Base-by-base conservation (phyloP, 179 eudicot genomes). In the Spinacia oleracea region DNA sequence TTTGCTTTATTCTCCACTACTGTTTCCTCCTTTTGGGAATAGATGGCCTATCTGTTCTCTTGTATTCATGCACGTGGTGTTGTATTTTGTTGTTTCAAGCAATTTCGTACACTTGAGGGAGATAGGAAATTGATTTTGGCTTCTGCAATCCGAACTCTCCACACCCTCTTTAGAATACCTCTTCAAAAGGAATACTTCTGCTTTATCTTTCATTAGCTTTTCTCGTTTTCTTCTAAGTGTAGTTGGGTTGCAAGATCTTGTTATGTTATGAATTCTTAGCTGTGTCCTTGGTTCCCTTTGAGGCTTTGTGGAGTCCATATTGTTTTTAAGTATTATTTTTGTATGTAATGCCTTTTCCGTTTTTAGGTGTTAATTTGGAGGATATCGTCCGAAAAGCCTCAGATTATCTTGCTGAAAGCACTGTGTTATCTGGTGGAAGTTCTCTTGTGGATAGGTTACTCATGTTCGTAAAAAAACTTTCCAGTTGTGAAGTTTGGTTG, bases 401-500 rank as follows among this genome's bases (percentile, higher is more conserved):
- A 20, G 80, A 79, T 70, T 91, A 85, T 81, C 87, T 94, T 77
- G 88, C 86, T 87, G 85, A 85, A 69, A 38, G 74, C 67, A 74
- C 79, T 48, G 63, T 65, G 25, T 46, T 56, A 63, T 72, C 82
- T 66, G 77, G 84, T 72, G 84, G 69, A 63, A 76, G 76, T 78
- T 81, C 89, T 16, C 59, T 82, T 67, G 45, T 80, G 46, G 88
- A 88, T 38, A 83, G 74, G 78, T 83, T 81, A 55, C 48, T 90
- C 64, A 69, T 53, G 78, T 75, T 85, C 56, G 77, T 86, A 75
- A 85, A 91, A 85, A 88, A 86, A 80, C 87, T 96, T 53, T 80
- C 79, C 78, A 58, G 76, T 38, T 94, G 96, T 81, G 96, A 92
- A 84, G 48, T 65, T 76, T 96, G 98, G 99, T 78, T 96, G 81